A percentile compares a stretch with the other conserved stretches of the same genome.
phyloP scores from a whole-genome alignment of 441 rosid genomes.

The Adansonia gregorii region DNA sequence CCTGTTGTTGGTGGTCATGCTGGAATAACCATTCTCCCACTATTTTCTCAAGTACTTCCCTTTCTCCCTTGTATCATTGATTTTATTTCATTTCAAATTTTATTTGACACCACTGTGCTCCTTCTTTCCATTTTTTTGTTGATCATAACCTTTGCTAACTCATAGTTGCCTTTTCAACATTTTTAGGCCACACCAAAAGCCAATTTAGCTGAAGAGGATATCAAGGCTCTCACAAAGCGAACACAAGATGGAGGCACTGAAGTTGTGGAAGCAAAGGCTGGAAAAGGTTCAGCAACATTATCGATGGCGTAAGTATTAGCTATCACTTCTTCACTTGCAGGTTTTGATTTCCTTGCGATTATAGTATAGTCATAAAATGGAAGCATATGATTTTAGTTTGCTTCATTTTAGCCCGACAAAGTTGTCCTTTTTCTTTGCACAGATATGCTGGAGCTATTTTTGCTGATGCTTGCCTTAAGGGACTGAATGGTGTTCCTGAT shows the following conservation, averaged over 20 bases:
- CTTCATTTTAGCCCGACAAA: too few relatives aligned
- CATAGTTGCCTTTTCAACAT: slow-evolving; percentile 14
- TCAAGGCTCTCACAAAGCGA: slow-evolving; percentile 84
- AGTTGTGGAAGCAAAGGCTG: slow-evolving; percentile 98
- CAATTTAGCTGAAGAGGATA: slow-evolving; percentile 63
- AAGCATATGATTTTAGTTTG: neutral
- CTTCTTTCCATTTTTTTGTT: neutral
- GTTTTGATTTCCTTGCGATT: neutral
- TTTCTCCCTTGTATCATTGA: neutral
- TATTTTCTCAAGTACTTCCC: slow-evolving; percentile 70
- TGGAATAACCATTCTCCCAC: slow-evolving; percentile 92
- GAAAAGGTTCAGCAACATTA: slow-evolving; percentile 95
- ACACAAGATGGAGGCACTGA: slow-evolving; percentile 98
- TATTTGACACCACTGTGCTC: neutral
- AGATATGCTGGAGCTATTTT: slow-evolving; percentile 97
- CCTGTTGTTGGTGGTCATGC: slow-evolving; percentile 99
- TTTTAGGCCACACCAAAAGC: slow-evolving; percentile 86
- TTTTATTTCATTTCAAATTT: neutral
- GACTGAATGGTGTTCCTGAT: slow-evolving; percentile 89
- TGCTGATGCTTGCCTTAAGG: slow-evolving; percentile 96
- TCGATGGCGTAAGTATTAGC: slow-evolving; percentile 88
- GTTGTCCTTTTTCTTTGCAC: slow-evolving; percentile 21
- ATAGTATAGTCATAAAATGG: neutral
- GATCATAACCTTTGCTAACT: slow-evolving; percentile 22
- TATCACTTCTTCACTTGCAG: neutral